Base-by-base conservation (phyloP, 2,329 filamentous ascomycete species). In the Alternaria viburni region DNA sequence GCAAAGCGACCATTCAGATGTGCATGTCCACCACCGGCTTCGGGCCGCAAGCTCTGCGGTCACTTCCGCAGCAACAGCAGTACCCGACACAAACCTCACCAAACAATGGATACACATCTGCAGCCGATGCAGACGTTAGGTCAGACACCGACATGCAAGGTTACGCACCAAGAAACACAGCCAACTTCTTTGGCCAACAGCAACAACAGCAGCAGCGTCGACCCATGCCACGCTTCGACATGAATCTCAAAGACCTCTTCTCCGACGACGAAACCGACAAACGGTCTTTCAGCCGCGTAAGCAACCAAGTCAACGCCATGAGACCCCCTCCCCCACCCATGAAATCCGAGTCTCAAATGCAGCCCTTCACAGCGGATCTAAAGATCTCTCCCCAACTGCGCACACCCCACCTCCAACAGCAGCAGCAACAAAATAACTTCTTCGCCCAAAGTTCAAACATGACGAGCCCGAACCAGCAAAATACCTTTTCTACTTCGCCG, bases 1-100 rank as follows among this genome's bases (percentile, higher is more conserved):
- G 93, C 73, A 97, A 96, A 82, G 94, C 94, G 10, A 98, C 95
- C 0, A 91, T 98, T 54, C 93, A 95, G 76, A 97, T 97, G 94
- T 93, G 92, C 70, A 90, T 94, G 77, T 92, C 91, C 2, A 95
- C 91, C 1, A 94, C 91, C 17, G 93, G 93, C 0, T 96, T 96
- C 68, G 92, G 92, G 15, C 71, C 79, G 26, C 77, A 79, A 57
- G 76, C 77, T 5, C 69, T 79, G 25, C 74, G 71, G 5, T 62
- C 69, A 5, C 59, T 74, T 8, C 68, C 69, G 12, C 70, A 69
- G 32, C 41, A 56, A 11, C 70, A 71, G 15, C 69, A 70, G 45
- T 56, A 68, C 25, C 66, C 67, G 26, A 30, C 62, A 13, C 70
- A 67, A 51, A 67, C 68, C 15, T 75, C 74, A 1, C 72, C 74